Evolutionary conservation across 805 yeast species (phyloP).

Genomic region (Saturnispora halmiae): DNA sequence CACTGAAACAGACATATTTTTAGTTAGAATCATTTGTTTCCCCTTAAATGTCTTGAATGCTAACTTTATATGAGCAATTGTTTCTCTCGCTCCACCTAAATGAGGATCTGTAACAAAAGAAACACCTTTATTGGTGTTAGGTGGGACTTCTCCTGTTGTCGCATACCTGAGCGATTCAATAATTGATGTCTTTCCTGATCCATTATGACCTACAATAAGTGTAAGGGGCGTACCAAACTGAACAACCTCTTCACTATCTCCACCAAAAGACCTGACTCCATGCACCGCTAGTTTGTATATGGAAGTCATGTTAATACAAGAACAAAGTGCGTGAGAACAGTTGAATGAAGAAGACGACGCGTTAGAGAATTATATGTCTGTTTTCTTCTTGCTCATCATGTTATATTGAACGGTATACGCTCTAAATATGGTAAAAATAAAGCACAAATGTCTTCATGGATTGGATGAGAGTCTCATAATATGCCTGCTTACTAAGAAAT

Average conservation of each 20-base stretch:
- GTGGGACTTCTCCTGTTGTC: constrained; percentile 94
- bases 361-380: no score
- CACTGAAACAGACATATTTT: constrained; percentile 67
- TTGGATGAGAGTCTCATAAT: no score
- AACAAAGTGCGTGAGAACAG: no score
- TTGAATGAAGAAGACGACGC: neutral
- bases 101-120: constrained; percentile 84
- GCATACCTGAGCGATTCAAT: constrained; percentile 91
- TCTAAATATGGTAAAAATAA: no score
- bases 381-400: no score
- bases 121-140: constrained; percentile 93
- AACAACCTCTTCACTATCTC: constrained; percentile 75
- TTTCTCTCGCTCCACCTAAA: constrained; percentile 62
- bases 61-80: constrained; percentile 82
- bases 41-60: constrained; percentile 72
- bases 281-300: constrained; percentile 58
- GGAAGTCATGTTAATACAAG: constrained; percentile 30
- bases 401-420: no score
- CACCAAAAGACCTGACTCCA: constrained; percentile 87
- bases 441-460: no score
- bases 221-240: constrained; percentile 88
- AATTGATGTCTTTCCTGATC: constrained; percentile 93
- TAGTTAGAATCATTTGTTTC: constrained; percentile 72
- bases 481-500: no score
- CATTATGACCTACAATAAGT: constrained; percentile 89